These are phyloP conservation scores for Saccharomycopsis sp. DNA, from an alignment of 805 yeast genomes.

Conservation along the genomic window DNA sequence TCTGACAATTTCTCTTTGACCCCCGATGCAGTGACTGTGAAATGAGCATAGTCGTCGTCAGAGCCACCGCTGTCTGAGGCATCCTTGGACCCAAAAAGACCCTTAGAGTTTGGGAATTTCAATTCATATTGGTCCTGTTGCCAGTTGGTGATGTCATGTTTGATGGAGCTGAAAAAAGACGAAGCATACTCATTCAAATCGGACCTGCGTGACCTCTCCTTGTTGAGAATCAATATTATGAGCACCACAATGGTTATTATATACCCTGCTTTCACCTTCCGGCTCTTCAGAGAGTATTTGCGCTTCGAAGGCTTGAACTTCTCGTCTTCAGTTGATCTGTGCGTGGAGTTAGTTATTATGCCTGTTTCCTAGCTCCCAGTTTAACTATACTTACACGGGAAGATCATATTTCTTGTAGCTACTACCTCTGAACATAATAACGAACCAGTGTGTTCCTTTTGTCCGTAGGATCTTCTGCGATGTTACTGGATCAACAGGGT, in stretches of 20 bases:
- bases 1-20: conserved; percentile 3
- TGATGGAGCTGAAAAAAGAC: conserved; percentile 2
- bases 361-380: neutral
- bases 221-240: conserved; percentile 2
- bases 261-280: neutral
- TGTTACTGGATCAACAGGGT: neutral
- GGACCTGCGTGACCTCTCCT: neutral
- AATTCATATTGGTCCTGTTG: conserved; percentile 19
- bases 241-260: conserved; percentile 1
- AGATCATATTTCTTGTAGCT: conserved; percentile 8
- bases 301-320: neutral
- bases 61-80: neutral
- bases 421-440: conserved; percentile 1
- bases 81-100: conserved; percentile 5
- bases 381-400: conserved; percentile 8
- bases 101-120: conserved; percentile 17
- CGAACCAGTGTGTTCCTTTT: too few relatives aligned
- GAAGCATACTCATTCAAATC: conserved; percentile 7
- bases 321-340: neutral
- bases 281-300: neutral
- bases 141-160: conserved; percentile 18
- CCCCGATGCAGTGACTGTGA: conserved; percentile 6
- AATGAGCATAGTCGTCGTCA: conserved; percentile 11
- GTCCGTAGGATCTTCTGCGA: neutral
- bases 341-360: neutral